Evolutionary conservation across 352 stramenopile species (phyloP).

Genomic region (Elongisporangium senticosum): DNA sequence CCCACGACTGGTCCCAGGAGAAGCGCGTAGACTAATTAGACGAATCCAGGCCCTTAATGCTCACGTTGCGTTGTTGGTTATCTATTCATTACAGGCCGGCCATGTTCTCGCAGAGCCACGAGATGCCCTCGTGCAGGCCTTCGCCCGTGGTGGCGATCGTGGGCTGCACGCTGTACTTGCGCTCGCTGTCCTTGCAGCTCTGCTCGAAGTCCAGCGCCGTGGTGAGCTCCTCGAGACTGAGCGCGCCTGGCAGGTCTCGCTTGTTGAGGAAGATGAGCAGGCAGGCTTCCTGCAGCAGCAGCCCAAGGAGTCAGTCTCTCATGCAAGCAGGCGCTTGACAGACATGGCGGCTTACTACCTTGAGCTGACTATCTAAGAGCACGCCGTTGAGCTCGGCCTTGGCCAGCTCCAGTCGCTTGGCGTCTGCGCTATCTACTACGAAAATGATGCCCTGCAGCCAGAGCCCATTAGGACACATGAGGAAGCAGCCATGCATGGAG

Average conservation of each 20-base stretch:
- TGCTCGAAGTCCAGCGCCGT: slow-evolving; percentile 44
- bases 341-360: no score
- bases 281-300: slow-evolving; percentile 28
- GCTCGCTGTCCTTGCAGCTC: slow-evolving; percentile 36
- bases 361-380: slow-evolving; percentile 62
- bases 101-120: slow-evolving; percentile 81
- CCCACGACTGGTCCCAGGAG: slow-evolving; percentile 64
- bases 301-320: neutral
- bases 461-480: neutral
- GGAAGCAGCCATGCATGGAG: neutral
- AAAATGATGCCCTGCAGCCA: slow-evolving; percentile 66
- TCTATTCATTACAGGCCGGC: slow-evolving; percentile 33
- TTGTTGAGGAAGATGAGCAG: slow-evolving; percentile 80
- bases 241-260: slow-evolving; percentile 46
- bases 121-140: slow-evolving; percentile 63
- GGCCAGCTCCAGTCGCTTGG: slow-evolving; percentile 54
- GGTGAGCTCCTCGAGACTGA: slow-evolving; percentile 45
- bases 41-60: neutral
- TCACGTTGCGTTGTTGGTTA: slow-evolving; percentile 4
- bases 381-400: slow-evolving; percentile 68
- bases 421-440: slow-evolving; percentile 75
- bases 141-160: slow-evolving; percentile 74
- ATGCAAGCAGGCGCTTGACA: no score
- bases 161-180: slow-evolving; percentile 56
- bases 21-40: slow-evolving; percentile 6